These are phyloP conservation scores for Maudiozyma saulgeensis DNA, from an alignment of 805 yeast species.

Conservation along the genomic window DNA sequence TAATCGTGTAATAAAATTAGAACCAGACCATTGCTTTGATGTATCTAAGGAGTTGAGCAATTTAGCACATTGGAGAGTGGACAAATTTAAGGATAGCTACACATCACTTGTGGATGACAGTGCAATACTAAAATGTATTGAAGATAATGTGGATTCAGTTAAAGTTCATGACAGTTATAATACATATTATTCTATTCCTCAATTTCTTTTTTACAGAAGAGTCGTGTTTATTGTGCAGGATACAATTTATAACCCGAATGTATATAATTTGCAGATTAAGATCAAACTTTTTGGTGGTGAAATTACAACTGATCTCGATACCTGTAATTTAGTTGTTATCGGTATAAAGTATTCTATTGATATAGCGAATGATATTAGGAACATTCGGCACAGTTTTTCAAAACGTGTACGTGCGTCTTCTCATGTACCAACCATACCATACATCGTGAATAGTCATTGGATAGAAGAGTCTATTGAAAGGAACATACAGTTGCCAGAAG, in stretches of 20 bases:
- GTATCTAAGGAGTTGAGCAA: constrained; percentile 29
- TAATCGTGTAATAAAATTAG: constrained; percentile 39
- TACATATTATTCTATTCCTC: constrained; percentile 7
- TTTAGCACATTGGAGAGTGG: constrained; percentile 34
- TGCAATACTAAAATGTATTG: background rate
- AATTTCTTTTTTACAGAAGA: constrained; percentile 31
- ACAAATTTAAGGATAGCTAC: constrained; percentile 56
- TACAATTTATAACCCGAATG: constrained; percentile 4
- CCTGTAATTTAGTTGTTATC: constrained; percentile 35
- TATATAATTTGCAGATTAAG: constrained; percentile 11
- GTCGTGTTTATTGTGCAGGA: constrained; percentile 26
- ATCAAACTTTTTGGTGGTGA: constrained; percentile 40
- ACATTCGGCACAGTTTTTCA: background rate
- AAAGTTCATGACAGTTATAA: background rate
- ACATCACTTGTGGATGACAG: constrained; percentile 8
- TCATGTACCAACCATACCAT: constrained; percentile 15
- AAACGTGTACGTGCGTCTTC: background rate
- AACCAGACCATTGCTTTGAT: constrained; percentile 47
- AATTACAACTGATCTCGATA: constrained; percentile 19
- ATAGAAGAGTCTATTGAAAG: constrained; percentile 28
- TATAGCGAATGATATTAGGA: background rate
- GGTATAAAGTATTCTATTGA: constrained; percentile 7
- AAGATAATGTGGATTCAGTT: background rate
- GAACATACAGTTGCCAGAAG: constrained; percentile 26
- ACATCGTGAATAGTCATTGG: constrained; percentile 34